phyloP scores from a whole-genome alignment of 164 flowering plant genomes.

The Paratinospora sagittata region DNA sequence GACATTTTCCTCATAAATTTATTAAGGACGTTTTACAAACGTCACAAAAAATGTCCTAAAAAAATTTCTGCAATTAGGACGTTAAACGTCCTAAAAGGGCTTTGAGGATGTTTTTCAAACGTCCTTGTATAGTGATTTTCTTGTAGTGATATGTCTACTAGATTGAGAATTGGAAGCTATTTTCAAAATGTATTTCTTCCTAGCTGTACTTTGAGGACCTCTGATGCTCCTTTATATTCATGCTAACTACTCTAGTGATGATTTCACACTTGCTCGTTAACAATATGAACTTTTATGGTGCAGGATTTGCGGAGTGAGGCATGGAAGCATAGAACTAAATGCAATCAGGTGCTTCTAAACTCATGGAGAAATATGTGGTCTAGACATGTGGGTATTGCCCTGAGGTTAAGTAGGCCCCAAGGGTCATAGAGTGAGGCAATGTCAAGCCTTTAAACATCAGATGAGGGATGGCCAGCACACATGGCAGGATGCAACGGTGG shows the following conservation, averaged over 20 bases:
- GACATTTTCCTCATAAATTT: too few species aligned
- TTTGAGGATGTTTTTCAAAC: too few species aligned
- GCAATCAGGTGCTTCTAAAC: constrained; percentile 35
- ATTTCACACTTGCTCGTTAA: not conserved
- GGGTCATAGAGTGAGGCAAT: constrained; percentile 47
- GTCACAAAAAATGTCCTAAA: too few species aligned
- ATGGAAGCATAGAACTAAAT: constrained; percentile 49
- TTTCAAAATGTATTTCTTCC: too few species aligned
- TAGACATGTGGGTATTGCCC: constrained; percentile 55
- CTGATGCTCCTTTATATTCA: too few species aligned
- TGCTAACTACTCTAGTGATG: not conserved
- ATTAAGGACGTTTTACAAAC: too few species aligned
- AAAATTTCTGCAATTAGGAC: too few species aligned
- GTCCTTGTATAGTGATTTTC: too few species aligned
- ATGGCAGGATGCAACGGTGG: constrained; percentile 56
- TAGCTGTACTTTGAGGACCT: too few species aligned
- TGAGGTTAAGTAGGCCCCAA: constrained; percentile 55
- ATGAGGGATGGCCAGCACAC: constrained; percentile 58
- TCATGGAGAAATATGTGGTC: constrained; percentile 46
- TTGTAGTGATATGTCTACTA: too few species aligned
- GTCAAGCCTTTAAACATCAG: constrained; percentile 54
- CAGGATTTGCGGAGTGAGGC: constrained; percentile 45
- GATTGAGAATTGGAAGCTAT: too few species aligned
- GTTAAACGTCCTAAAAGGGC: too few species aligned
- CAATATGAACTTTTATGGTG: not conserved